Evolutionary conservation across 2,329 filamentous ascomycete genomes (phyloP), one percentile per base, ranked within the genome.

Genomic region (Periconia digitata): DNA sequence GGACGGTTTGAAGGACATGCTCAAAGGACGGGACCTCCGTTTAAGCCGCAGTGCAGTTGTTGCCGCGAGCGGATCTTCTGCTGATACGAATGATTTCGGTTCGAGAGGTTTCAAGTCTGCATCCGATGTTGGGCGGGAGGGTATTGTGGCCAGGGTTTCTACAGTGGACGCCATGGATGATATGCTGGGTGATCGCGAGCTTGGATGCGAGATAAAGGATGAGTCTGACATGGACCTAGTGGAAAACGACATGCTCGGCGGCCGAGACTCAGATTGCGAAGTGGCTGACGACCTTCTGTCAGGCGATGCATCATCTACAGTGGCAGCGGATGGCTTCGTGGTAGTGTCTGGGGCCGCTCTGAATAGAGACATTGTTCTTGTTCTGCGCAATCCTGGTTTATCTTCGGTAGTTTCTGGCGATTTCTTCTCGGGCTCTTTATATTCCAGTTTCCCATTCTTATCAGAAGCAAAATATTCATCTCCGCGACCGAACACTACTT

Each of bases 401-500:
- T 64, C 64, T 8, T 55, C 48, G n/a, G 56, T 51, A 6, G 40
- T 41, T 2, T 49, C 21, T 8, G 41, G 39, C 29, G 55, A 60
- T 42, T 62, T 66, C 13, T 56, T 49, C 23, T 66, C 63, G 2
- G 64, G 56, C 39, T 69, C 64, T 45, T 69, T 70, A 44, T 62
- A 63, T 35, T 71, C 69, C 2, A 73, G 50, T 27, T 71, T 72
- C 10, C 67, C 68, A 18, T 69, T 52, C 43, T 64, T 63, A 47
- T 73, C 71, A 4, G 69, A 72, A 1, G 71, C 71, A 43, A 72
- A 73, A 47, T 69, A 73, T 43, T 72, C 70, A 29, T 72, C 64
- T 7, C 68, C 67, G 10, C 69, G 66, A 1, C 70, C 71, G 23
- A 72, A 70, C 8, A 72, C 69, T 0, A 73, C 69, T 39, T 73